Evolutionary conservation across 331 rosid species (phyloP).

Genomic region (Telfairia occidentalis): DNA sequence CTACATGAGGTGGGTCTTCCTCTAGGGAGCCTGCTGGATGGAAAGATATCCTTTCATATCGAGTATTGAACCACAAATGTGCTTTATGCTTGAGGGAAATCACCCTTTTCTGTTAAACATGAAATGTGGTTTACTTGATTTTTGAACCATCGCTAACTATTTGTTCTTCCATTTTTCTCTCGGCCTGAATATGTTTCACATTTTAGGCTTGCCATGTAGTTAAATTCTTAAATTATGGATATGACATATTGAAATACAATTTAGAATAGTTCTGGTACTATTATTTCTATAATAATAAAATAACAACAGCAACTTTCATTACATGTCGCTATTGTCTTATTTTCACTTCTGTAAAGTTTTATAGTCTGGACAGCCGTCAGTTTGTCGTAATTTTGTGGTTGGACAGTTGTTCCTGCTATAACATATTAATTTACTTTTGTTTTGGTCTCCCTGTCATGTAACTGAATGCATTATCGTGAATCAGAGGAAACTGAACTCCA

Average conservation of each 20-base stretch:
- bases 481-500: slow-evolving; percentile 89
- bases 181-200: neutral
- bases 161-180: neutral
- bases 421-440: neutral
- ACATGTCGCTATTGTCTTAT: neutral
- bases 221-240: neutral
- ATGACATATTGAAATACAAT: neutral
- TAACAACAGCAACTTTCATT: neutral
- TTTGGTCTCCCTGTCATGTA: slow-evolving; percentile 1
- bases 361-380: neutral
- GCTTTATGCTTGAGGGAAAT: slow-evolving; percentile 6
- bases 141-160: neutral
- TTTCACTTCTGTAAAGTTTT: neutral
- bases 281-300: neutral
- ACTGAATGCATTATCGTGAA: slow-evolving; percentile 25
- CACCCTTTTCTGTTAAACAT: neutral
- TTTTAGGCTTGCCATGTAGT: neutral
- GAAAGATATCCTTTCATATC: slow-evolving; percentile 15
- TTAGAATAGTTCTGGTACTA: neutral
- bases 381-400: neutral
- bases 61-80: slow-evolving; percentile 15
- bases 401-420: neutral
- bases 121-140: neutral
- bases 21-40: slow-evolving; percentile 24
- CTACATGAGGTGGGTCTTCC: slow-evolving; percentile 24